Conservation (phyloP, 2,329 filamentous ascomycete genomes). For the Diaporthe sp. region DNA sequence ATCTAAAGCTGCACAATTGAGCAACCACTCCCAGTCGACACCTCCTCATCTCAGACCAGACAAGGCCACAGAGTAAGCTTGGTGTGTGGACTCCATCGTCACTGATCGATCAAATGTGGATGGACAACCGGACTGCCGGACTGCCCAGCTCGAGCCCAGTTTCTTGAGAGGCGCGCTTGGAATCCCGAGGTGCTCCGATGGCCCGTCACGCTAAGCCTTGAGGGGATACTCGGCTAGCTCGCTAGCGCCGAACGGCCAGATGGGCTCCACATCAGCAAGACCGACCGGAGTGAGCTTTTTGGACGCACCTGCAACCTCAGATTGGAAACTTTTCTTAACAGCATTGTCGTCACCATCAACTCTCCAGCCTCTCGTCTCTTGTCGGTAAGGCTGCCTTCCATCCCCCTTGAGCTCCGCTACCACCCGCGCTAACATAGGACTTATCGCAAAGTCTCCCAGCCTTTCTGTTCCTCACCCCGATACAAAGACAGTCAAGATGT, state of each 20-base stretch:
- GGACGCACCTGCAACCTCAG: constrained; percentile 27
- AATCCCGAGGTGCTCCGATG: constrained; percentile 28
- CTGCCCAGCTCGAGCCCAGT: not conserved
- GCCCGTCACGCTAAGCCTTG: constrained; percentile 19
- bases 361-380: constrained; percentile 1
- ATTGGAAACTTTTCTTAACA: constrained; percentile 33
- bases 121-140: not conserved
- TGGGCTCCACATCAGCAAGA: constrained; percentile 33
- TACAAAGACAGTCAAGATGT: constrained; percentile 69
- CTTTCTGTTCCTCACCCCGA: constrained; percentile 8
- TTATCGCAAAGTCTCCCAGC: not conserved
- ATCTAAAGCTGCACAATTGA: not conserved
- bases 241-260: constrained; percentile 23
- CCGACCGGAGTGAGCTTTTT: constrained; percentile 32
- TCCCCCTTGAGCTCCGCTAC: not conserved
- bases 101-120: too few species aligned
- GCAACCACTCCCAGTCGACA: not conserved
- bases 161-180: not conserved
- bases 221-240: constrained; percentile 25
- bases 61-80: not conserved
- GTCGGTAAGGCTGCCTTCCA: constrained; percentile 5
- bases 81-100: not conserved
- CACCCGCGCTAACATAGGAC: not conserved
- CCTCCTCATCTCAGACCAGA: not conserved
- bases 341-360: constrained; percentile 25